Conservation (phyloP, 2,329 filamentous ascomycete genomes). For the Cladosporium halotolerans region DNA sequence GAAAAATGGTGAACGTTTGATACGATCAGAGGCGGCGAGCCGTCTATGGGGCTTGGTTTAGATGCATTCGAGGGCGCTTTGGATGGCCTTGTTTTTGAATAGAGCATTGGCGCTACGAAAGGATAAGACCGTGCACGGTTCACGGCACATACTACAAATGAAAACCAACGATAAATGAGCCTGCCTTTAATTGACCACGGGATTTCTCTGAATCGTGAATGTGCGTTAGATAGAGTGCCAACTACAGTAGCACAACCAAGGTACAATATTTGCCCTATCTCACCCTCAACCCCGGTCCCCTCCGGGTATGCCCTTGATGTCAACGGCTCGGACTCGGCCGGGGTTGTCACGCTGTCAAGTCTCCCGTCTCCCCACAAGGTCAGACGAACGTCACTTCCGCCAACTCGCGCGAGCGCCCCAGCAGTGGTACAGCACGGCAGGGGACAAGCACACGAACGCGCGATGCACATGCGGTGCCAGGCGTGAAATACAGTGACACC, state of each 20-base stretch:
- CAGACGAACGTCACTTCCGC: conserved; percentile 5
- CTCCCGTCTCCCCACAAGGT: not conserved
- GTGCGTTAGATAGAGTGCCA: too few species aligned
- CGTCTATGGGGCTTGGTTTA: not conserved
- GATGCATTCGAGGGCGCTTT: not conserved
- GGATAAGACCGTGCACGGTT: not conserved
- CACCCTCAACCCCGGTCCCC: too few species aligned
- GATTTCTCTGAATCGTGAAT: too few species aligned
- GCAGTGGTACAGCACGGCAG: not conserved
- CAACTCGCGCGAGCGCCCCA: not conserved
- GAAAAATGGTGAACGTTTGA: not conserved
- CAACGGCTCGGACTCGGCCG: too few species aligned
- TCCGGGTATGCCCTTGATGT: too few species aligned
- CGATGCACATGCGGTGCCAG: not conserved
- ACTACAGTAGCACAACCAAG: too few species aligned
- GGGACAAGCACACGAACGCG: not conserved
- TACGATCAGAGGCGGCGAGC: too few species aligned
- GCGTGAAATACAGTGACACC: too few species aligned
- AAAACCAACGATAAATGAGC: not conserved
- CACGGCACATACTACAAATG: not conserved
- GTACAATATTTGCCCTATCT: too few species aligned
- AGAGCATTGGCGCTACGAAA: not conserved
- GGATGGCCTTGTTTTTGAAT: not conserved
- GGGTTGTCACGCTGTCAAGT: too few species aligned
- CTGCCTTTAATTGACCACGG: too few species aligned